Conservation (phyloP, 805 yeast species). For the Komagataella populi region DNA sequence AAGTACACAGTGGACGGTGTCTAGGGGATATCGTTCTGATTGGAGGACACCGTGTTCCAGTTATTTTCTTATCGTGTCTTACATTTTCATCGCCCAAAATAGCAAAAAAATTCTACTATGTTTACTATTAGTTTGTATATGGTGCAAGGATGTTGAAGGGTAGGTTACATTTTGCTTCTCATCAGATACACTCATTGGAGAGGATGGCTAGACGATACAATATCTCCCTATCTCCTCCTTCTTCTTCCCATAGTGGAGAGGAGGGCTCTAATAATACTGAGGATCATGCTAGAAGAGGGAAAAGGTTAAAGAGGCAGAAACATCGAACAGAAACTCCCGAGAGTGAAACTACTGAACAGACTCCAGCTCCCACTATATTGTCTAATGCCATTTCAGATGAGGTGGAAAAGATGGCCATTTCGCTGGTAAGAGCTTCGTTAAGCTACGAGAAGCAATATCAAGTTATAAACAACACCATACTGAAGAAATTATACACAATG, state of each 20-base stretch:
- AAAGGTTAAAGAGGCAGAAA: neutral
- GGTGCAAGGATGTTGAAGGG: neutral
- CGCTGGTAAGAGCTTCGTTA: conserved; percentile 11
- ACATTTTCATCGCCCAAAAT: neutral
- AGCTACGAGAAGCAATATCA: conserved; percentile 15
- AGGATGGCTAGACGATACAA: neutral
- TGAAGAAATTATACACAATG: conserved; percentile 14
- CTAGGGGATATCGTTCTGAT: neutral
- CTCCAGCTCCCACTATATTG: neutral
- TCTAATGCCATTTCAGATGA: neutral
- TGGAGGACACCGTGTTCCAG: neutral
- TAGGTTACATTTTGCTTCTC: no score
- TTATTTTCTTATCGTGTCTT: neutral
- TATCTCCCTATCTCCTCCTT: neutral
- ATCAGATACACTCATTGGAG: neutral
- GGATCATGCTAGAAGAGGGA: neutral
- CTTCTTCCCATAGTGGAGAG: neutral
- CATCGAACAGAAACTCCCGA: neutral
- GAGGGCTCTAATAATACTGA: neutral
- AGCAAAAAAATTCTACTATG: neutral
- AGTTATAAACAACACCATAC: conserved; percentile 11
- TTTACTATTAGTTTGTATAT: neutral
- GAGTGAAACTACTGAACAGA: no score
- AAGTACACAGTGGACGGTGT: neutral
- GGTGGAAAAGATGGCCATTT: conserved; percentile 5